Percentiles rank a stretch among this genome's conserved stretches.
Conservation (phyloP, 208 protist genomes). For the Leishmania mexicana region DNA sequence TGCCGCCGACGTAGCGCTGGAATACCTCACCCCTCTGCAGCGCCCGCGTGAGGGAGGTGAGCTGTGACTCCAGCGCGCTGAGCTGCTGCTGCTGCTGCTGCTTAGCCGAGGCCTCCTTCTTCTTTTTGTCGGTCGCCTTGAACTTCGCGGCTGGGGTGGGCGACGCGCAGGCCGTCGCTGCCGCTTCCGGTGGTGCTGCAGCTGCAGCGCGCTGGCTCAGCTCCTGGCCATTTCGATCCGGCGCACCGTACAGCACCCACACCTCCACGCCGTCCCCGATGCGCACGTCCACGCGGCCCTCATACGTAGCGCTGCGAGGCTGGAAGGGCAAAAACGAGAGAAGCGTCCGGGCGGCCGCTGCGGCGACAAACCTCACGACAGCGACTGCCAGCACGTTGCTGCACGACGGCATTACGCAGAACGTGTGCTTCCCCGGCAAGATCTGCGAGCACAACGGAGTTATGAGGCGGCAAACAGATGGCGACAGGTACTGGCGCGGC, state of each 20-base stretch:
- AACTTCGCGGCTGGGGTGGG: background rate
- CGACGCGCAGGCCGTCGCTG: background rate
- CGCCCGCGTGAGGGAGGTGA: constrained; percentile 11
- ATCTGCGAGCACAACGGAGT: constrained; percentile 57
- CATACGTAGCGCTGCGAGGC: constrained; percentile 40
- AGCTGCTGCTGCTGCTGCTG: constrained; percentile 11
- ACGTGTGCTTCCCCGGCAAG: constrained; percentile 37
- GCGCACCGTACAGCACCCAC: constrained; percentile 83
- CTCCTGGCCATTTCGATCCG: constrained; percentile 77
- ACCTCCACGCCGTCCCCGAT: constrained; percentile 57
- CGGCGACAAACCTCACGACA: constrained; percentile 35
- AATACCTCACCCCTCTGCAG: constrained; percentile 49
- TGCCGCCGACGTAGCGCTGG: constrained; percentile 64
- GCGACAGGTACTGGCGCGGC: constrained; percentile 76
- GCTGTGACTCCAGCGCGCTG: constrained; percentile 22
- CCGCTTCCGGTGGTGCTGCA: background rate
- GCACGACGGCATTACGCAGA: constrained; percentile 85
- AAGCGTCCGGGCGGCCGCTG: constrained; percentile 33
- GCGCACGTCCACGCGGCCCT: constrained; percentile 44
- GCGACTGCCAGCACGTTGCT: constrained; percentile 77
- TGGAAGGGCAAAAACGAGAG: constrained; percentile 63
- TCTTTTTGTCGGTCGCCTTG: constrained; percentile 26
- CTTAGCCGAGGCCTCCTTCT: constrained; percentile 20
- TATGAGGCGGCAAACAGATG: constrained; percentile 75
- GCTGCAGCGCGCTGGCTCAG: constrained; percentile 36